Conservation (phyloP, 2,329 filamentous ascomycete species). For the Exserohilum turcica region DNA sequence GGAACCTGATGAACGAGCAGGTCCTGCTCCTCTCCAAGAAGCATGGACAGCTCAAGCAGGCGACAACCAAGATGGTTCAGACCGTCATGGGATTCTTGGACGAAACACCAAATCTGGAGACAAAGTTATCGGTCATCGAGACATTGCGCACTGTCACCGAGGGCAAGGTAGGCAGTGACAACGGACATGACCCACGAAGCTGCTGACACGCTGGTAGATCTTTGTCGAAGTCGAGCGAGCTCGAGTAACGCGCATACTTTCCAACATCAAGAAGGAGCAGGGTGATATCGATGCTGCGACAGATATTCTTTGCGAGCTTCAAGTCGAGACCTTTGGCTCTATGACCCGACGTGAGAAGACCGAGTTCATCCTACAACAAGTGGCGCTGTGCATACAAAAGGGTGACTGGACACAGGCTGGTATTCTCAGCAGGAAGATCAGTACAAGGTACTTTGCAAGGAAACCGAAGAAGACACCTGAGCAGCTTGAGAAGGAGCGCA, state of each 20-base stretch:
- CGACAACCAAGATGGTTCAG: constrained; percentile 98
- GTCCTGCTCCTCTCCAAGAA: constrained; percentile 96
- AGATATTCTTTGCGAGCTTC: constrained; percentile 93
- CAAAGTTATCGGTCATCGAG: constrained; percentile 92
- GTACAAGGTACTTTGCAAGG: constrained; percentile 86
- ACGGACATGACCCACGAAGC: neutral
- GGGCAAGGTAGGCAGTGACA: constrained; percentile 70
- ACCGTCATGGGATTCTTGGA: constrained; percentile 91
- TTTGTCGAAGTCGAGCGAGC: constrained; percentile 99
- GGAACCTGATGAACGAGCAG: constrained; percentile 95
- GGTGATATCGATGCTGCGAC: constrained; percentile 88
- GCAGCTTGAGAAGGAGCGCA: constrained; percentile 87
- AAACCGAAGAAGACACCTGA: constrained; percentile 90
- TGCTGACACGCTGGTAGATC: constrained; percentile 63
- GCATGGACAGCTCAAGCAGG: constrained; percentile 99
- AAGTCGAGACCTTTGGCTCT: constrained; percentile 98
- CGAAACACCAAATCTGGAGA: constrained; percentile 80
- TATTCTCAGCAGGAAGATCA: constrained; percentile 95
- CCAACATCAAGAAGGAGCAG: constrained; percentile 95
- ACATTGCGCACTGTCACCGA: constrained; percentile 95
- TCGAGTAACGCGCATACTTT: constrained; percentile 90
- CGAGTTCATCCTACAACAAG: constrained; percentile 96
- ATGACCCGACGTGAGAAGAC: constrained; percentile 98
- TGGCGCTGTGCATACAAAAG: constrained; percentile 90
- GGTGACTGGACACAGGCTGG: constrained; percentile 95